phyloP scores from a whole-genome alignment of 768 basidiomycete species.

The Chalciporus pseudorubinellus region DNA sequence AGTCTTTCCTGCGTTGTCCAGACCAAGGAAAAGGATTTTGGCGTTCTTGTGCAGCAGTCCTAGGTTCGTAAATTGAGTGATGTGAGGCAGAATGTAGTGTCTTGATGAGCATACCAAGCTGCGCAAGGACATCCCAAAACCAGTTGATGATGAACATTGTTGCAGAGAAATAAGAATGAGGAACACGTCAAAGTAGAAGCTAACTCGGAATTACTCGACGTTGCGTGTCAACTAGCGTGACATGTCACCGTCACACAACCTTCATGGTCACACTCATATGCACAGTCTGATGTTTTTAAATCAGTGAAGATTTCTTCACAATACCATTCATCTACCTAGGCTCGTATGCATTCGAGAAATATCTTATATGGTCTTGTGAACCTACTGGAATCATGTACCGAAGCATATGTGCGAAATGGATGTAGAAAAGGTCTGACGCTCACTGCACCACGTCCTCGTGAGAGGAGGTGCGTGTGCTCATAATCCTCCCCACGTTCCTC shows the following conservation, averaged over 20 bases:
- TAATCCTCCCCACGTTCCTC: conserved; percentile 55
- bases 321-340: too few relatives aligned
- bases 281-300: too few relatives aligned
- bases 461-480: conserved; percentile 52
- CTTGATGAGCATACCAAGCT: conserved; percentile 65
- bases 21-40: conserved; percentile 98
- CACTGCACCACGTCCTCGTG: conserved; percentile 43
- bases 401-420: not conserved
- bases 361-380: not conserved
- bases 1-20: conserved; percentile 99
- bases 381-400: not conserved
- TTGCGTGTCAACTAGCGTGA: conserved; percentile 21
- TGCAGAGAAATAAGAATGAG: conserved; percentile 20
- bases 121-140: conserved; percentile 95
- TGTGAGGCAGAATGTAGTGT: not conserved
- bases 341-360: not conserved
- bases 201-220: not conserved
- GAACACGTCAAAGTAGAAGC: conserved; percentile 18
- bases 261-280: conserved; percentile 1
- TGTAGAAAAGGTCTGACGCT: conserved; percentile 72
- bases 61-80: conserved; percentile 29
- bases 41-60: conserved; percentile 97
- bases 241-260: not conserved
- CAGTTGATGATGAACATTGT: conserved; percentile 87
- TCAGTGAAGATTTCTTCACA: too few relatives aligned